A percentile compares a stretch with the other conserved stretches of the same genome.
Evolutionary conservation across 805 yeast genomes (phyloP).

Genomic region (Schizosaccharomyces pombe): DNA sequence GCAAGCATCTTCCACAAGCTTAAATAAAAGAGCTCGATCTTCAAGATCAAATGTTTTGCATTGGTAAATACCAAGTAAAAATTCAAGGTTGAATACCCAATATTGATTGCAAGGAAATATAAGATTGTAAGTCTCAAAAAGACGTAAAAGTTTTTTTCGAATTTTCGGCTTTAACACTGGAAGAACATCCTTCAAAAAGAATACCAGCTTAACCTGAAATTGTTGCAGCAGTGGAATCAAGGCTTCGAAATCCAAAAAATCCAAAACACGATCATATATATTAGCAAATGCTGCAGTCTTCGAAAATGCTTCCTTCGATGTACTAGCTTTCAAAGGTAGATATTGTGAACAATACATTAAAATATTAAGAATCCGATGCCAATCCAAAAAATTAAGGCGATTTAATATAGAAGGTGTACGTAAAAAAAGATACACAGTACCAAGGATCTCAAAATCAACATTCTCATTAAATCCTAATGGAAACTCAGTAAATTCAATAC

Average conservation of each 20-base stretch:
- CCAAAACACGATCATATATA: background rate
- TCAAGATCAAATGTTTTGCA: background rate
- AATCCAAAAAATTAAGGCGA: background rate
- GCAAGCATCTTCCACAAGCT: background rate
- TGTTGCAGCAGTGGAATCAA: background rate
- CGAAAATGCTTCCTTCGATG: background rate
- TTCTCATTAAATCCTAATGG: slow-evolving; percentile 11
- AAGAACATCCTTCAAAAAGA: background rate
- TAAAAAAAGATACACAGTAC: slow-evolving; percentile 24
- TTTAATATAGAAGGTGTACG: slow-evolving; percentile 9
- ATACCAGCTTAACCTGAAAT: background rate
- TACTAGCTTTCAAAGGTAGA: background rate
- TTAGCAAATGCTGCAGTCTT: background rate
- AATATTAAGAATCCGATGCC: background rate
- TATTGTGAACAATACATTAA: background rate
- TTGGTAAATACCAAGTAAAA: background rate
- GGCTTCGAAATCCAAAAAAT: background rate
- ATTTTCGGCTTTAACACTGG: background rate
- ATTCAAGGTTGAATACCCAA: background rate
- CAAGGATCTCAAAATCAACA: slow-evolving; percentile 40
- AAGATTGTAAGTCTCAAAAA: background rate
- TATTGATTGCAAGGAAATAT: background rate
- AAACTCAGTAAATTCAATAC: background rate
- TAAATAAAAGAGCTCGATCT: background rate
- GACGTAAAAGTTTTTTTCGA: background rate